These are phyloP conservation scores for Leccinum rimulosum DNA, from an alignment of 768 basidiomycete genomes.

Conservation along the genomic window DNA sequence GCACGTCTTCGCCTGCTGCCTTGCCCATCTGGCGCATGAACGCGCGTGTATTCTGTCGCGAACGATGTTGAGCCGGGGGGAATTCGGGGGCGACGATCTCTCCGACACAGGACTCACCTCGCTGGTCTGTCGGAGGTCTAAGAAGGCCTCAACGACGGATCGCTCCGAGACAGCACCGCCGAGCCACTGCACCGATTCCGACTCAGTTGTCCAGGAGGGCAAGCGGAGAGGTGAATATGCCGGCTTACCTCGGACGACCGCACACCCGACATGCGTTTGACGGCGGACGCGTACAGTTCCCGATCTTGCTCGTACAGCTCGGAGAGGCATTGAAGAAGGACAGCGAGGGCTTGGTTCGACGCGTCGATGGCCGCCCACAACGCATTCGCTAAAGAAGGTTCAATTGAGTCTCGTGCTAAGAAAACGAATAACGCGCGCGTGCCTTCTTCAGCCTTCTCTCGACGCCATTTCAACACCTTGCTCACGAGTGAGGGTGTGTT, in stretches of 20 bases:
- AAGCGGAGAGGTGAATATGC: background rate
- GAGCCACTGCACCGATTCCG: conserved; percentile 43
- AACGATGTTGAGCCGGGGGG: background rate
- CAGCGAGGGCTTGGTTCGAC: conserved; percentile 58
- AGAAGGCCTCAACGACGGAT: conserved; percentile 53
- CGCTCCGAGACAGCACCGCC: conserved; percentile 2
- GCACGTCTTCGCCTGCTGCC: conserved; percentile 56
- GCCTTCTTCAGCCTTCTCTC: conserved; percentile 60
- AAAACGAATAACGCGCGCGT: background rate
- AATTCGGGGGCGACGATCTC: background rate
- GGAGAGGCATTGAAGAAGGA: conserved; percentile 50
- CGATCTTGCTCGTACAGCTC: conserved; percentile 47
- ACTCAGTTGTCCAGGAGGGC: background rate
- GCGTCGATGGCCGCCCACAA: conserved; percentile 66
- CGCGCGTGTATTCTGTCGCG: conserved; percentile 61
- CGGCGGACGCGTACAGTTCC: conserved; percentile 49
- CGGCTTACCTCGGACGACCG: conserved; percentile 53
- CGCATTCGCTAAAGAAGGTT: conserved; percentile 44
- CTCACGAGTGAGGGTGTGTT: conserved; percentile 94
- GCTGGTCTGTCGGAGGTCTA: conserved; percentile 52
- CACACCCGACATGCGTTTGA: conserved; percentile 61
- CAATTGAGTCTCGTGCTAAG: background rate
- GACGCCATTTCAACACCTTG: conserved; percentile 88
- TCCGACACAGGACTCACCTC: conserved; percentile 42
- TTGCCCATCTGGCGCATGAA: conserved; percentile 86